Percentiles rank a stretch among this genome's conserved stretches.
Evolutionary conservation across 2,329 filamentous ascomycete species (phyloP).

Genomic region (Graphilbum ipis-grandicollis): DNA sequence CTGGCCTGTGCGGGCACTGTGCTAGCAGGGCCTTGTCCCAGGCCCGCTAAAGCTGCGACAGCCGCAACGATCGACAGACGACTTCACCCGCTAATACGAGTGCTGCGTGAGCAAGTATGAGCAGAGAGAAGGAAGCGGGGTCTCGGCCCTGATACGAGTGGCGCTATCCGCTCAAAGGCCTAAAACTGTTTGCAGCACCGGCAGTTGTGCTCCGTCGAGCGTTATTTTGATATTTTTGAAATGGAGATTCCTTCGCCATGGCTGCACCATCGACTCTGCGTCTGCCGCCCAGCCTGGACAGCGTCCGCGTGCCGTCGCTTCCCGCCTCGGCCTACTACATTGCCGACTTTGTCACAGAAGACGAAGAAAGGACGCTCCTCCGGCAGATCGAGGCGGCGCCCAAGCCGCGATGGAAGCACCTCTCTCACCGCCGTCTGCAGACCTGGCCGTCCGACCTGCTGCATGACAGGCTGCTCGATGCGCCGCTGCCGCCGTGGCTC

Average conservation of each 20-base stretch:
- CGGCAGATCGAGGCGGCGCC: slow-evolving; percentile 44
- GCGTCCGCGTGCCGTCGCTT: slow-evolving; percentile 33
- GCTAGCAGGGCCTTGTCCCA: not conserved
- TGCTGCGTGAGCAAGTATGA: no score
- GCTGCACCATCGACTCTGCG: not conserved
- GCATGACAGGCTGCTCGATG: slow-evolving; percentile 56
- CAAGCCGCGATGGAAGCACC: slow-evolving; percentile 66
- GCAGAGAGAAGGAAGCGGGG: no score
- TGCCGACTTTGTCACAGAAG: slow-evolving; percentile 59
- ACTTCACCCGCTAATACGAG: no score
- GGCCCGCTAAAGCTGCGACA: not conserved
- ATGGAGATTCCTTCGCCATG: slow-evolving; percentile 1
- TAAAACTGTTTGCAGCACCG: no score
- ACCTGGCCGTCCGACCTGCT: slow-evolving; percentile 77
- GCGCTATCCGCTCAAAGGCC: not conserved
- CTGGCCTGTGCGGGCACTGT: no score
- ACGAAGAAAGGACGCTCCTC: slow-evolving; percentile 57
- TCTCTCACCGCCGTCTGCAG: slow-evolving; percentile 80
- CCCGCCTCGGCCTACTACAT: slow-evolving; percentile 67
- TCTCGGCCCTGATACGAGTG: not conserved
- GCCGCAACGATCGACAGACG: not conserved
- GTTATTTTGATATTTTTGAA: no score
- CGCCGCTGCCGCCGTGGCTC: slow-evolving; percentile 62
- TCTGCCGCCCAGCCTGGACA: slow-evolving; percentile 31
- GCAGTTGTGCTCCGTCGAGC: no score